These are phyloP conservation scores for Diplosphaera chodatii DNA, from an alignment of 139 green algal species.

Conservation along the genomic window DNA sequence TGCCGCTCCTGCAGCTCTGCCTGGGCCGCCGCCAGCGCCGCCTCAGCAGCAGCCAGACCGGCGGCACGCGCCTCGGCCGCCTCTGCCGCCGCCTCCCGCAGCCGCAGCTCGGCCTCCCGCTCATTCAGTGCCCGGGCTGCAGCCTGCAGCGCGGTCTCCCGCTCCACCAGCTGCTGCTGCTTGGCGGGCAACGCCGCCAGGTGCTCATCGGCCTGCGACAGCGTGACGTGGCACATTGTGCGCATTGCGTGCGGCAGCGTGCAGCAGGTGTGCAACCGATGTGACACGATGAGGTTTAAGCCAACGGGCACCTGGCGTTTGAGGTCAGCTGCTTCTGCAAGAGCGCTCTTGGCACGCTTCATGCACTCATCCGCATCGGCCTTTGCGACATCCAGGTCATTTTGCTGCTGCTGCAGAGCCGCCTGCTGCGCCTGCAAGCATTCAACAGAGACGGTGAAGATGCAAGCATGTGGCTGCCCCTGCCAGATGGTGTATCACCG, in stretches of 20 bases:
- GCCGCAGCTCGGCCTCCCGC: background rate
- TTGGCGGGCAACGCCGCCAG: constrained; percentile 4
- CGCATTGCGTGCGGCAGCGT: too few species aligned
- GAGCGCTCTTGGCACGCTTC: background rate
- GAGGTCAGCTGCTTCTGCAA: background rate
- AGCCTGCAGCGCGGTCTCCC: constrained; percentile 5
- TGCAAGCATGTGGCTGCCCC: too few species aligned
- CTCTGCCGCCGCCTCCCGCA: constrained; percentile 5
- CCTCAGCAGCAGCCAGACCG: constrained; percentile 9
- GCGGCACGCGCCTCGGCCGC: constrained; percentile 5
- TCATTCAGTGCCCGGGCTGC: constrained; percentile 3
- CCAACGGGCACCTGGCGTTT: background rate
- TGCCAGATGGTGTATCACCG: too few species aligned
- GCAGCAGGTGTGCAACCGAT: too few species aligned
- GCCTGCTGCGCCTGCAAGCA: background rate
- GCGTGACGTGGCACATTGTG: too few species aligned
- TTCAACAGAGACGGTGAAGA: too few species aligned
- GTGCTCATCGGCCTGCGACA: constrained; percentile 11
- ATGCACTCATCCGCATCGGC: background rate
- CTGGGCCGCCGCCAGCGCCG: constrained; percentile 17
- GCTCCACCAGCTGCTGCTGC: constrained; percentile 11
- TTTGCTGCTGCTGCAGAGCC: background rate
- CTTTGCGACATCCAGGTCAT: background rate
- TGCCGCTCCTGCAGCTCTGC: constrained; percentile 14
- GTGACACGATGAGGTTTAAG: too few species aligned